These are phyloP conservation scores for Cynara cardunculus DNA, from an alignment of 129 eudicot species.

Conservation along the genomic window DNA sequence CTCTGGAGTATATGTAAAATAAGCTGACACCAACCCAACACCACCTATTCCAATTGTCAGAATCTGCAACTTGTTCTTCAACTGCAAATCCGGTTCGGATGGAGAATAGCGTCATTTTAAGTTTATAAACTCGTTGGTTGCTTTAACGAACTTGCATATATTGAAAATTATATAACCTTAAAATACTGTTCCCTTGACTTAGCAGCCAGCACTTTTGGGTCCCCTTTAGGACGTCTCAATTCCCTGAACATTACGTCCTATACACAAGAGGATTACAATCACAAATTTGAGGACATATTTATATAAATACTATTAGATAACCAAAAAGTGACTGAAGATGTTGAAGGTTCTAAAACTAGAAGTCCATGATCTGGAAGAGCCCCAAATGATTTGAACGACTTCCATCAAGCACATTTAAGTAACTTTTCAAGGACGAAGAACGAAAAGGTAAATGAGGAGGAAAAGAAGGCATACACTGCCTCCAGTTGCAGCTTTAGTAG, in stretches of 20 bases:
- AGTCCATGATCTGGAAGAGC: background rate
- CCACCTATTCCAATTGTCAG: conserved; percentile 88
- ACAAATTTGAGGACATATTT: background rate
- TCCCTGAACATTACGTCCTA: conserved; percentile 86
- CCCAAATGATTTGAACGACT: background rate
- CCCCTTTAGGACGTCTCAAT: conserved; percentile 54
- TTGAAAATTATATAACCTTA: conserved; percentile 40
- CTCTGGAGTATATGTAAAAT: conserved; percentile 86
- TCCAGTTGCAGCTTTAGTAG: conserved; percentile 89
- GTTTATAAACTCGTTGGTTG: background rate
- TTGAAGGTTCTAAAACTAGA: background rate
- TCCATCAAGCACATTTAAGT: background rate
- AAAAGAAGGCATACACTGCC: conserved; percentile 72
- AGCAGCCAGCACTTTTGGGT: conserved; percentile 90
- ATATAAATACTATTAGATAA: background rate
- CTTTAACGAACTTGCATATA: background rate
- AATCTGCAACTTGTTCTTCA: conserved; percentile 77
- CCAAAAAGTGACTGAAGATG: background rate
- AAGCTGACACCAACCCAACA: conserved; percentile 76
- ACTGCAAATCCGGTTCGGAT: conserved; percentile 42
- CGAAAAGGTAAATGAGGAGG: background rate
- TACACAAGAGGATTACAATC: background rate
- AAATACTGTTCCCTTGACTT: conserved; percentile 74
- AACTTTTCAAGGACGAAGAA: background rate
- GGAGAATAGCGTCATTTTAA: background rate